Conservation (phyloP, 2,329 filamentous ascomycete species). For the Botrytis byssoidea region DNA sequence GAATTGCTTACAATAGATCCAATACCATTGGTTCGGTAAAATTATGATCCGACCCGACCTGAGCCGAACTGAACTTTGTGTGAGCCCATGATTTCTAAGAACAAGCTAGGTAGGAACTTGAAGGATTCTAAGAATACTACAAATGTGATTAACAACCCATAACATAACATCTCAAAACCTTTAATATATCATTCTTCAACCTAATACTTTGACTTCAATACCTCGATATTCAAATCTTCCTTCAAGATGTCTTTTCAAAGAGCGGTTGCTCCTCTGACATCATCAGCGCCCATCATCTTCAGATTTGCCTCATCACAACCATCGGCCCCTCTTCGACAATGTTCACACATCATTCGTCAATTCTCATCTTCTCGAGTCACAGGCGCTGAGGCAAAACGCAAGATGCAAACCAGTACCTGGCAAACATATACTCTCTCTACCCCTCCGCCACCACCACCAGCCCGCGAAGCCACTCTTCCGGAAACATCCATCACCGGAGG, state of each 20-base stretch:
- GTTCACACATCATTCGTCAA: slow-evolving; percentile 42
- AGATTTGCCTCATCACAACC: slow-evolving; percentile 35
- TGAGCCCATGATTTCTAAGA: slow-evolving; percentile 21
- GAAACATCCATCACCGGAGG: slow-evolving; percentile 60
- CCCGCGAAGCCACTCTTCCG: slow-evolving; percentile 55
- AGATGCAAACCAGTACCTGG: slow-evolving; percentile 65
- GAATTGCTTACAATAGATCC: slow-evolving; percentile 17
- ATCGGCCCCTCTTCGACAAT: slow-evolving; percentile 41
- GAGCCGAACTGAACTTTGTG: slow-evolving; percentile 6
- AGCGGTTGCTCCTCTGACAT: slow-evolving; percentile 36
- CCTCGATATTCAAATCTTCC: not conserved
- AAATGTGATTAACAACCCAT: not conserved
- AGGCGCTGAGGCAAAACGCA: slow-evolving; percentile 53
- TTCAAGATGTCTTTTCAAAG: slow-evolving; percentile 36
- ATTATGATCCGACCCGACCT: slow-evolving; percentile 14
- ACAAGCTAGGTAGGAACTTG: not conserved
- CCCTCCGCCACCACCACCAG: slow-evolving; percentile 47
- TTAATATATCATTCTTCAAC: not conserved
- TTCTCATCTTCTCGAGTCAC: slow-evolving; percentile 48
- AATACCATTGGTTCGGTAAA: slow-evolving; percentile 13
- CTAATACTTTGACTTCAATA: not conserved
- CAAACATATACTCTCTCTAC: slow-evolving; percentile 53
- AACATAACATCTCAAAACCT: not conserved
- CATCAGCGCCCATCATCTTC: slow-evolving; percentile 34
- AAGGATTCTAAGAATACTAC: not conserved